These are phyloP conservation scores for Sclerotinia borealis DNA, from an alignment of 2,329 filamentous ascomycete genomes.

Conservation along the genomic window DNA sequence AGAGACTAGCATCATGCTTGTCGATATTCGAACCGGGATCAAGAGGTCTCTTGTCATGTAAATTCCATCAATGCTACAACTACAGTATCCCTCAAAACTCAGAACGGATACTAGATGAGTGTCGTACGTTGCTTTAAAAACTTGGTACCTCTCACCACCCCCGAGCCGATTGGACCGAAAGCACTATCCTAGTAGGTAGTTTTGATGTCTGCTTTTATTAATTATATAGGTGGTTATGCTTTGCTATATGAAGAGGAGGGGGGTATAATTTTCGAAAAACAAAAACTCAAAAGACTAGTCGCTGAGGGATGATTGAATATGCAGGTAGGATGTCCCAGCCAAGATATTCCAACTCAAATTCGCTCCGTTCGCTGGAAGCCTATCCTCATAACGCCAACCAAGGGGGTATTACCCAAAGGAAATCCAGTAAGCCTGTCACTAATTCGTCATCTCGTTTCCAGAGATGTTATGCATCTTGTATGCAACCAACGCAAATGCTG, in stretches of 20 bases:
- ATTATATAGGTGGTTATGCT: background rate
- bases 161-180: background rate
- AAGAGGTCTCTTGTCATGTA: background rate
- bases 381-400: background rate
- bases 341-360: background rate
- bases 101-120: background rate
- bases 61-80: background rate
- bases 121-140: background rate
- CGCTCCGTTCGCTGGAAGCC: background rate
- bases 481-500: background rate
- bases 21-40: background rate
- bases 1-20: background rate
- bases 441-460: background rate
- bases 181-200: background rate
- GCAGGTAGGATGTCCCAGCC: background rate
- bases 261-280: background rate
- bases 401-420: constrained; percentile 1
- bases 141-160: background rate
- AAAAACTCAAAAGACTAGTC: background rate
- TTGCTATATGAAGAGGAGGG: background rate
- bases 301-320: background rate
- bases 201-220: background rate
- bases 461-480: background rate
- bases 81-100: background rate
- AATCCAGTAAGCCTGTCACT: background rate